phyloP scores from a whole-genome alignment of 2,329 filamentous ascomycete species.

The Ophiostoma tasmaniense region DNA sequence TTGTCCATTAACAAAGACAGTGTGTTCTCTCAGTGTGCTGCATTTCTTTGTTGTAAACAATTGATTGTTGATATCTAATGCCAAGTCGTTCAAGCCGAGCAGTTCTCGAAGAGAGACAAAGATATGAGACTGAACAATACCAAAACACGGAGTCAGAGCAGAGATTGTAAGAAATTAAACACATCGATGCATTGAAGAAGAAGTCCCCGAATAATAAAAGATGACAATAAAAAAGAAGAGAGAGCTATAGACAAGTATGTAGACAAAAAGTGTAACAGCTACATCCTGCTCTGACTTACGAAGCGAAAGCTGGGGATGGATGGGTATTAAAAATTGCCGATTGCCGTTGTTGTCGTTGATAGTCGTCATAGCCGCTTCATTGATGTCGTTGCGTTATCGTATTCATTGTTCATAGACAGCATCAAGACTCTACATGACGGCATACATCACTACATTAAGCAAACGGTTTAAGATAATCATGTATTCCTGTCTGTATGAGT shows the following conservation, averaged over 20 bases:
- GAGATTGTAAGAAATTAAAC: neutral
- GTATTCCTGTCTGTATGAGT: constrained; percentile 5
- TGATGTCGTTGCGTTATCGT: neutral
- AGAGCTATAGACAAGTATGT: neutral
- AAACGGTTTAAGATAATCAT: neutral
- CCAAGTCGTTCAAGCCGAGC: neutral
- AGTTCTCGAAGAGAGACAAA: neutral
- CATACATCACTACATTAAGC: neutral
- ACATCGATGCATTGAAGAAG: neutral
- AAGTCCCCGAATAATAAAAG: neutral
- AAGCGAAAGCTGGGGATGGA: neutral
- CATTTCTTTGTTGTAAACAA: neutral
- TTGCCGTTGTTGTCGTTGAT: neutral
- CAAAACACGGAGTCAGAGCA: neutral
- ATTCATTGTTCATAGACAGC: neutral
- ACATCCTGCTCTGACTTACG: neutral
- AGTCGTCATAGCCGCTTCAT: neutral
- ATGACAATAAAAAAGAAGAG: neutral
- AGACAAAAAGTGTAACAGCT: neutral
- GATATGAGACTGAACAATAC: neutral
- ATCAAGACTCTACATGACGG: constrained; percentile 1
- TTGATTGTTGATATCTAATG: neutral
- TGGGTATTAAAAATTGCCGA: neutral
- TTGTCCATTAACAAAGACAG: neutral
- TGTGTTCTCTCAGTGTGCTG: neutral